These are phyloP conservation scores for Cladosporium colombiae DNA, from an alignment of 2,329 filamentous ascomycete species.

Conservation along the genomic window DNA sequence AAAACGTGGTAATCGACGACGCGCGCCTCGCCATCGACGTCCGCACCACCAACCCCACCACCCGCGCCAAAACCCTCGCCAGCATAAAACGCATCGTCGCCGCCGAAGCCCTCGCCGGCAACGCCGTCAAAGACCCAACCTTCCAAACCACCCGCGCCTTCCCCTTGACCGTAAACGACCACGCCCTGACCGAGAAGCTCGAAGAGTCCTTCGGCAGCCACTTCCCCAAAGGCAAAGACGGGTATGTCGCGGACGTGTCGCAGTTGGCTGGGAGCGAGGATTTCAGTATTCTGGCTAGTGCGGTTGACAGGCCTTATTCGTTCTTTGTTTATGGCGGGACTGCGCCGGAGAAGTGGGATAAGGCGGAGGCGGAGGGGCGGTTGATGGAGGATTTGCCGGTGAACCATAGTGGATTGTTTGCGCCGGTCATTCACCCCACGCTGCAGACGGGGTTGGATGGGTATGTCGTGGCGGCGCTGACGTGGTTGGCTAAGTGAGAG, in stretches of 20 bases:
- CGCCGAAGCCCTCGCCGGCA: conserved; percentile 55
- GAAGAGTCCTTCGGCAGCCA: conserved; percentile 48
- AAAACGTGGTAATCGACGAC: conserved; percentile 60
- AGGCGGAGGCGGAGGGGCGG: conserved; percentile 47
- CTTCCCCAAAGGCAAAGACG: conserved; percentile 42
- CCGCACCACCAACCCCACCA: conserved; percentile 49
- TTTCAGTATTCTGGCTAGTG: conserved; percentile 57
- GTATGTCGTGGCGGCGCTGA: conserved; percentile 39
- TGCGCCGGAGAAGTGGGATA: conserved; percentile 53
- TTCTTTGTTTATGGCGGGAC: conserved; percentile 61
- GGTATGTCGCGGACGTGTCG: conserved; percentile 44
- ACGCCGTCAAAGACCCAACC: conserved; percentile 45
- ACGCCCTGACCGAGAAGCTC: conserved; percentile 43
- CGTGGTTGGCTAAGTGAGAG: conserved; percentile 33
- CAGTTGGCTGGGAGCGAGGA: conserved; percentile 57
- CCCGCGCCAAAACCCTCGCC: conserved; percentile 50
- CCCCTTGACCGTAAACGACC: conserved; percentile 57
- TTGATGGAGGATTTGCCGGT: conserved; percentile 54
- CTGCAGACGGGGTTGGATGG: conserved; percentile 51
- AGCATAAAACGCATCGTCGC: conserved; percentile 56
- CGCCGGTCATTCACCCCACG: conserved; percentile 60
- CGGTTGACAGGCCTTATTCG: conserved; percentile 50
- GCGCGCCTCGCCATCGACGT: conserved; percentile 59
- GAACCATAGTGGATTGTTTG: conserved; percentile 62
- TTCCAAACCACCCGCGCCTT: conserved; percentile 46